Percentiles rank a stretch among this genome's conserved stretches.
Evolutionary conservation across 2,329 filamentous ascomycete species (phyloP).

Genomic region (Cercospora sp.): DNA sequence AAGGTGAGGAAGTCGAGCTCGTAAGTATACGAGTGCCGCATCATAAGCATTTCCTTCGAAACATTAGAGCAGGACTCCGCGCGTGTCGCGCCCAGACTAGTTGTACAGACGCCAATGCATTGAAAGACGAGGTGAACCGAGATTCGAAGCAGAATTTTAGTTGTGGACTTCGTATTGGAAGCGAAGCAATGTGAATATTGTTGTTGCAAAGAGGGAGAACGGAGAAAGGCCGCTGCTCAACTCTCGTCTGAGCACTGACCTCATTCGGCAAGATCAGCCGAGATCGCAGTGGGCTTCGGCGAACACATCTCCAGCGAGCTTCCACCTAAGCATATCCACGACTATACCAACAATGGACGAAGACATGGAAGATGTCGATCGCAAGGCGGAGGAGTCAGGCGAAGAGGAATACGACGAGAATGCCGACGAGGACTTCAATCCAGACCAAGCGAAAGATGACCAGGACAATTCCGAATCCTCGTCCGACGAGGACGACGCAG

Average conservation of each 20-base stretch:
- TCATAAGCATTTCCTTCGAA: not conserved
- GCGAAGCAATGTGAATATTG: not conserved
- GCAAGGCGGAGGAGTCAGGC: slow-evolving; percentile 20
- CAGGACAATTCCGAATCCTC: slow-evolving; percentile 38
- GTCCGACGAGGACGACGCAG: slow-evolving; percentile 40
- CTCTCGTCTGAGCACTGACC: not conserved
- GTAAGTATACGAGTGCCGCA: not conserved
- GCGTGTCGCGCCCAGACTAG: not conserved
- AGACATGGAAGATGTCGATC: slow-evolving; percentile 21
- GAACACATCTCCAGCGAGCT: not conserved
- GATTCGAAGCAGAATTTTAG: not conserved
- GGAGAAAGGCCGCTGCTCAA: not conserved
- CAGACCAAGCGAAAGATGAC: slow-evolving; percentile 37
- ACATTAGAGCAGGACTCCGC: not conserved
- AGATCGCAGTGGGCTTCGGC: not conserved
- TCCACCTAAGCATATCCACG: not conserved
- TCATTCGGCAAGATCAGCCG: slow-evolving; percentile 3
- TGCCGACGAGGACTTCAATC: slow-evolving; percentile 49
- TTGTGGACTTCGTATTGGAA: not conserved
- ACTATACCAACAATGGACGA: slow-evolving; percentile 14
- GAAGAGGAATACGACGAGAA: slow-evolving; percentile 47
- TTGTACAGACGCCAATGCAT: not conserved
- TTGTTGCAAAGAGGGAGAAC: not conserved
- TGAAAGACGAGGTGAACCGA: not conserved
- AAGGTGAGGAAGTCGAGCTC: not conserved